Evolutionary conservation across 345 rosid species (phyloP), one percentile per base, ranked within the genome.

Genomic region (Lagerstroemia speciosa): DNA sequence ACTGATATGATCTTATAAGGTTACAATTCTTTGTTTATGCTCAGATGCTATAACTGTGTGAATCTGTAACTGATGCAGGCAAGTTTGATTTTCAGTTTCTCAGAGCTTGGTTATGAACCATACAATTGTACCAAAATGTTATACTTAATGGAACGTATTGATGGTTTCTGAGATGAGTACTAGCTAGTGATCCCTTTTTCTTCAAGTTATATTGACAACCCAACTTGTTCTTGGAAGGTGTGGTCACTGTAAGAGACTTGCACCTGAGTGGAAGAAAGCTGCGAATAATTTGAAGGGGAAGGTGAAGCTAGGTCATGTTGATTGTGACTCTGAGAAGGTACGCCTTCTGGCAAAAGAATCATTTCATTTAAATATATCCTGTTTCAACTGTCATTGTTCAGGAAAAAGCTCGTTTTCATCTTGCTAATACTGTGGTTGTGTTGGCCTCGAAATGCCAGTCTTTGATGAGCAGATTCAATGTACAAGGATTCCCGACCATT

Each of bases 201-300:
- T 40, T 41, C 60, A 53, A 37, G 33, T 66, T 32, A 71, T 66
- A 29, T 43, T 65, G 40, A 46, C 31, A 20, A 31, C 26, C 26
- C 24, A 5, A 29, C 24, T 45, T 57, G 2, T 3, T 24, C 43
- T 69, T 76, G 67, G 30, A 79, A 92, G 98, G 97, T 93, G 98
- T 71, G 97, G 98, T 64, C 97, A 93, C 77, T 93, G 98, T 78
- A 93, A 93, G 71, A 93, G 80, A 83, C 82, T 93, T 62, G 97
- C 97, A 72, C 97, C 96, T 62, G 98, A 93, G 79, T 93, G 98
- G 98, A 93, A 89, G 83, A 91, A 77, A 82, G 98, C 97, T 81
- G 87, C 97, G 58, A 81, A 76, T 41, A 87, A 81, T 78, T 84
- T 91, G 88, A 83, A 85, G 84, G 98, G 97, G 69, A 91, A 91